Percentiles rank a stretch among this genome's conserved stretches.
Conservation (phyloP, 495 filamentous ascomycete species). For the Astrothelium macrocarpum region DNA sequence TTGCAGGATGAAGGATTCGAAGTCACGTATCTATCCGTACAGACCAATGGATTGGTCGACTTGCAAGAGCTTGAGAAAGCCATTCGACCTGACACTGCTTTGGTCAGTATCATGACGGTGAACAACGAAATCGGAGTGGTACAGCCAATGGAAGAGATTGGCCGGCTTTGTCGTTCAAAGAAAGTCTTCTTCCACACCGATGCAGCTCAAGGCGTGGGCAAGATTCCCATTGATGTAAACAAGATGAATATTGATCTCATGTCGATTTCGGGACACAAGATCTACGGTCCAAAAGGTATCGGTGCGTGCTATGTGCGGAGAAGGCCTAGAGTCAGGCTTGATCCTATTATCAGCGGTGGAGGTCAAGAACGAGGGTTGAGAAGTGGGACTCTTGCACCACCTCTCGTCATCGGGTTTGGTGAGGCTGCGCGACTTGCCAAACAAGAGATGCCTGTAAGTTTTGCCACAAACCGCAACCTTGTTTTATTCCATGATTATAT, state of each 20-base stretch:
- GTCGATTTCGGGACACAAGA: conserved; percentile 99
- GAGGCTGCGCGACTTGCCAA: conserved; percentile 89
- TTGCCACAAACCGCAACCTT: conserved; percentile 11
- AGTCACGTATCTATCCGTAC: conserved; percentile 87
- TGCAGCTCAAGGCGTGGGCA: conserved; percentile 90
- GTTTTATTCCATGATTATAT: conserved; percentile 47
- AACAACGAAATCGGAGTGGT: conserved; percentile 99
- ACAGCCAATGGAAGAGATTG: conserved; percentile 89
- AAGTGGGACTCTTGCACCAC: conserved; percentile 86
- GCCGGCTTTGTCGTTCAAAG: conserved; percentile 77
- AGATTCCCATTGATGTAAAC: conserved; percentile 93
- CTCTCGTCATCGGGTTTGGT: conserved; percentile 83
- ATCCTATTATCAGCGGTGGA: conserved; percentile 92
- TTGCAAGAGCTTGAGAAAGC: conserved; percentile 81
- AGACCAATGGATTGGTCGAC: conserved; percentile 71
- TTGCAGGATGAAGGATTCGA: conserved; percentile 94
- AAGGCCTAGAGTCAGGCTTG: conserved; percentile 82
- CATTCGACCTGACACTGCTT: conserved; percentile 78
- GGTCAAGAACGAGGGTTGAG: conserved; percentile 91
- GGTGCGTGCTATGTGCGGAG: conserved; percentile 92
- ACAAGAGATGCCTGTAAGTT: conserved; percentile 77
- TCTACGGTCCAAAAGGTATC: conserved; percentile 95
- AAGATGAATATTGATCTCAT: conserved; percentile 95
- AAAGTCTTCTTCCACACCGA: conserved; percentile 99
- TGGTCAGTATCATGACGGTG: conserved; percentile 97